Conservation (phyloP, 2,329 filamentous ascomycete species). For the Colletotrichum tanaceti region DNA sequence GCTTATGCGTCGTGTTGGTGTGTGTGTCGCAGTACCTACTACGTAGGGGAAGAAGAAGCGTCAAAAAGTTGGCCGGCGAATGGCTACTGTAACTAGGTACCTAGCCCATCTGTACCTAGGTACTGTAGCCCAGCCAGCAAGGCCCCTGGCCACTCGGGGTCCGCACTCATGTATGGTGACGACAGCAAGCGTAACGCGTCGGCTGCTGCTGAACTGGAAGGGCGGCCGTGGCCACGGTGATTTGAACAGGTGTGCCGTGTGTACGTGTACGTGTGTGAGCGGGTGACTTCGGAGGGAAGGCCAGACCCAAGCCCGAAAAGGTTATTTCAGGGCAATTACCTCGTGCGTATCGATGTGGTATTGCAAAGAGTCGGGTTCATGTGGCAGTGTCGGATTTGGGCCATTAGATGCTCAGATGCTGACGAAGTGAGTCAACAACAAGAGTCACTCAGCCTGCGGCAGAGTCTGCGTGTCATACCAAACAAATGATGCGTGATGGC, state of each 20-base stretch:
- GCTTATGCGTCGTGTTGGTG: background rate
- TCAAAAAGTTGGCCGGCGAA: background rate
- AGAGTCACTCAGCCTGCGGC: constrained; percentile 24
- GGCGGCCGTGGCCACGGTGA: constrained; percentile 8
- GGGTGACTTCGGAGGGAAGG: constrained; percentile 14
- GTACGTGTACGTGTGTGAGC: too few relatives aligned
- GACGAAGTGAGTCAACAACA: constrained; percentile 18
- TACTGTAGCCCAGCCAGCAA: background rate
- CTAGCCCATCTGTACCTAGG: background rate
- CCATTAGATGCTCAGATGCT: background rate
- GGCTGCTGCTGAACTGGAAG: background rate
- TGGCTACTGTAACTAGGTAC: background rate
- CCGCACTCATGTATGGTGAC: constrained; percentile 21
- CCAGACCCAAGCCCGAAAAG: background rate
- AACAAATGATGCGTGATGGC: background rate
- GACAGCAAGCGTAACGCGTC: constrained; percentile 10
- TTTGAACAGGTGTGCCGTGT: background rate
- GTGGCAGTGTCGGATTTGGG: background rate
- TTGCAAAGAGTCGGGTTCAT: background rate
- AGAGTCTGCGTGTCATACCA: constrained; percentile 27
- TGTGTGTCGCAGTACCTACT: background rate
- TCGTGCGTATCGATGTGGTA: background rate
- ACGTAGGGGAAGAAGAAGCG: background rate
- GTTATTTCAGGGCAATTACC: background rate
- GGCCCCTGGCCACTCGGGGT: background rate